Base-by-base conservation (phyloP, 139 green algal species). In the Spirogloea muscicola region DNA sequence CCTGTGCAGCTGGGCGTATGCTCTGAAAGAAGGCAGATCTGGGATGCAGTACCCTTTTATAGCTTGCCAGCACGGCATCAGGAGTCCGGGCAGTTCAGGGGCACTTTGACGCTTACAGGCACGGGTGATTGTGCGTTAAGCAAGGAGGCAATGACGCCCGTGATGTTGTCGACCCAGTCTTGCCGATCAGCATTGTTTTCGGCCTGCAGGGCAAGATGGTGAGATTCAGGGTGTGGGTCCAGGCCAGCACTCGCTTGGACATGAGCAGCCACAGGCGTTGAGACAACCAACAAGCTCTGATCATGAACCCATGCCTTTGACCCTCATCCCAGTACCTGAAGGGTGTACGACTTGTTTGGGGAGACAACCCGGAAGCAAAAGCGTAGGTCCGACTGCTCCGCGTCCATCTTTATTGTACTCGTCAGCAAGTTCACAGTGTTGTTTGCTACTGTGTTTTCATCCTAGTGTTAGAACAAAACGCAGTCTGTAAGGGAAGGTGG, bases 391-490 rank as follows among this genome's bases (percentile, higher is more conserved):
- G 27, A 36, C 36, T 93, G 87, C 49, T 95, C 89, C 18, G 88
- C 86, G 34, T 91, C 87, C 55, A 87, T 71, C 83, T 97, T 97
- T 58, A 96, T 84, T 36, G 91, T 96, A 46, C 74, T 84, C 27
- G 90, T 95, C 34, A 96, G 84, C 58, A 96, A 84, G 52, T 88
- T 86, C n/a, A 94, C 82, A 10, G 88, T 91, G 49, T 92, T 88
- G 41, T 91, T 86, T 1, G 84, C 52, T 16, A 10, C 43, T 51
- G 13, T 51, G 43, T 16, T 16, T 10, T 51, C 43, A 16, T 51
- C 43, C 43, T 25, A 10, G 43, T 16, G 13, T 51, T 16, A 10
- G 43, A 10, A 25, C 13, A 10, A 25, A 16, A 51, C 16, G 13
- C 43, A 10, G 43, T 10, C 43, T 16, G 43, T 25, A 16, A 16